Conservation (phyloP, 768 basidiomycete genomes). For the Trametes sanguinea region DNA sequence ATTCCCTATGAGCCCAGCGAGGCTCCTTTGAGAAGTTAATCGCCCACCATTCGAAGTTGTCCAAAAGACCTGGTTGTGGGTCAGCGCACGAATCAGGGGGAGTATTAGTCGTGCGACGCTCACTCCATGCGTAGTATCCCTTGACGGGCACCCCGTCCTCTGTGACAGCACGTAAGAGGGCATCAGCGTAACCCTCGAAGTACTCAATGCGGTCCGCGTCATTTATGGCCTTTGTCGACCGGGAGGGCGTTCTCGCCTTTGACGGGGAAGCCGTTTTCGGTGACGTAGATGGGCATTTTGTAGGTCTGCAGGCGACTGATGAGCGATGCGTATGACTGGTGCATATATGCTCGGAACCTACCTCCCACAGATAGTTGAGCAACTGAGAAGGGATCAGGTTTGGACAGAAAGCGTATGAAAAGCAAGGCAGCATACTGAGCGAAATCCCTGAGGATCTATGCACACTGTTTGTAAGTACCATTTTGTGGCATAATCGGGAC, state of each 20-base stretch:
- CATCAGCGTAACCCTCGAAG: conserved; percentile 39
- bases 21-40: not conserved
- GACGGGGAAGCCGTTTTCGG: conserved; percentile 48
- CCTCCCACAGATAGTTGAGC: conserved; percentile 44
- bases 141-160: conserved; percentile 40
- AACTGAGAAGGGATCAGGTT: conserved; percentile 21
- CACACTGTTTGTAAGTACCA: not conserved
- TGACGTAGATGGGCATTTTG: conserved; percentile 42
- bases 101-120: conserved; percentile 16
- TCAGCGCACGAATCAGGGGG: not conserved
- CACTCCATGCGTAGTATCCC: conserved; percentile 46
- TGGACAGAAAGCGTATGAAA: no score
- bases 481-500: not conserved
- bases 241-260: conserved; percentile 41
- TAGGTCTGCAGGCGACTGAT: conserved; percentile 32
- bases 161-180: conserved; percentile 40
- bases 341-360: conserved; percentile 16
- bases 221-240: conserved; percentile 36
- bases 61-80: conserved; percentile 35
- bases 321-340: not conserved
- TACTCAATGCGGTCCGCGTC: conserved; percentile 45
- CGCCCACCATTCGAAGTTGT: conserved; percentile 48
- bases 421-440: conserved; percentile 21
- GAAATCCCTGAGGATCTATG: conserved; percentile 41
- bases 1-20: not conserved